A percentile compares a stretch with the other conserved stretches of the same genome.
Conservation (phyloP, 225 moss, liverwort and hornwort genomes). For the Pseudisothecium myosuroides region DNA sequence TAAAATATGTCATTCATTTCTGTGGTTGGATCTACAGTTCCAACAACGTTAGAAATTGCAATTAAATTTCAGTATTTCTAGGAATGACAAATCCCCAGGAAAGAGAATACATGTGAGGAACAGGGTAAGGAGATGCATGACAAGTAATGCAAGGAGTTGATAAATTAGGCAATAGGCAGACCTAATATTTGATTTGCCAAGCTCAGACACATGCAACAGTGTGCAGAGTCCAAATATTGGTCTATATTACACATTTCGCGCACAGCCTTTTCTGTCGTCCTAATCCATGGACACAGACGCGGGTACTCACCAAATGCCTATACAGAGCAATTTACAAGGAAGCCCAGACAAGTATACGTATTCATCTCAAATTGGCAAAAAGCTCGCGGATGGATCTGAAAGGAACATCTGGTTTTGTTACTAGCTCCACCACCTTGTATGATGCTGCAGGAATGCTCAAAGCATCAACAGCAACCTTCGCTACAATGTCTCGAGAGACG, state of each 20-base stretch:
- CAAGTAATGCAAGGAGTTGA: not conserved
- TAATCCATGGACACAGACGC: not conserved
- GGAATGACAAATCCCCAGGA: not conserved
- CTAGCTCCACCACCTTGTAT: constrained; percentile 66
- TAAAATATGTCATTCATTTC: not conserved
- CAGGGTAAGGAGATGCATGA: not conserved
- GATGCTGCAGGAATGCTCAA: constrained; percentile 56
- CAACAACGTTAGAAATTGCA: not conserved
- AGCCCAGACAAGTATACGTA: not conserved
- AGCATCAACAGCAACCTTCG: constrained; percentile 69
- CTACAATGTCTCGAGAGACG: constrained; percentile 67
- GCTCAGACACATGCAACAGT: not conserved
- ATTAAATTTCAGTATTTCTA: not conserved
- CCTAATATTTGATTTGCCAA: not conserved
- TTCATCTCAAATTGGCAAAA: constrained; percentile 24
- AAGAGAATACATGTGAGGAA: not conserved
- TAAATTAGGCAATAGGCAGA: not conserved
- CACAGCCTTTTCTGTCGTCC: not conserved
- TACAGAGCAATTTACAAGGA: not conserved
- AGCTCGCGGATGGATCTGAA: constrained; percentile 34
- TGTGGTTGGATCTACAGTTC: not conserved
- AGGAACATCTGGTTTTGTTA: constrained; percentile 40
- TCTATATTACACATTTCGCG: not conserved
- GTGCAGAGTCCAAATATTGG: not conserved
- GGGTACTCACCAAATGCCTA: not conserved